These are phyloP conservation scores for Raffaelea arxii DNA, from an alignment of 2,329 filamentous ascomycete genomes.

Conservation along the genomic window DNA sequence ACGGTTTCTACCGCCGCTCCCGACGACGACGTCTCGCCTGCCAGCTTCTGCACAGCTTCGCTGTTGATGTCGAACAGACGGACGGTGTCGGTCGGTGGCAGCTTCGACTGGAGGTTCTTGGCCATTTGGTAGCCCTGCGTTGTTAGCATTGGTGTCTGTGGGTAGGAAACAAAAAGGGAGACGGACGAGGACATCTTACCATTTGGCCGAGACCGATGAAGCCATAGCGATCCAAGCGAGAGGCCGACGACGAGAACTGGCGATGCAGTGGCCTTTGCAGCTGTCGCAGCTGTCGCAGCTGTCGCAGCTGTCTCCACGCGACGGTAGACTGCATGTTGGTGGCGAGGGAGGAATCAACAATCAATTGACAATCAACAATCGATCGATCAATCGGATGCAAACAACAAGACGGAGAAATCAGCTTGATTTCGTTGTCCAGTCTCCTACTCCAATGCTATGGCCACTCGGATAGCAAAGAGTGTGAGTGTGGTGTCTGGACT, in stretches of 20 bases:
- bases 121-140: slow-evolving; percentile 52
- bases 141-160: neutral
- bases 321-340: too few species aligned
- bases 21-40: slow-evolving; percentile 31
- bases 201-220: slow-evolving; percentile 54
- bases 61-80: slow-evolving; percentile 48
- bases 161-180: neutral
- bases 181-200: slow-evolving; percentile 27
- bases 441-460: too few species aligned
- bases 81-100: slow-evolving; percentile 39
- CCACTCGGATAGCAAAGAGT: too few species aligned
- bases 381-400: too few species aligned
- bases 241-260: slow-evolving; percentile 36
- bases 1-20: slow-evolving; percentile 39
- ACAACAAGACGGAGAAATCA: too few species aligned
- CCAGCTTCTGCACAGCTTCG: slow-evolving; percentile 34
- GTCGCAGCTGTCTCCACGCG: too few species aligned
- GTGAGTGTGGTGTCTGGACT: too few species aligned
- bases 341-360: too few species aligned
- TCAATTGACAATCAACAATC: too few species aligned
- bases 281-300: too few species aligned
- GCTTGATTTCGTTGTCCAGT: too few species aligned
- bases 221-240: slow-evolving; percentile 42
- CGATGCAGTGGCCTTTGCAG: slow-evolving; percentile 1
- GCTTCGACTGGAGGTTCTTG: slow-evolving; percentile 49